Base-by-base conservation (phyloP, 139 green algal species). In the Coccomyxa sp. region DNA sequence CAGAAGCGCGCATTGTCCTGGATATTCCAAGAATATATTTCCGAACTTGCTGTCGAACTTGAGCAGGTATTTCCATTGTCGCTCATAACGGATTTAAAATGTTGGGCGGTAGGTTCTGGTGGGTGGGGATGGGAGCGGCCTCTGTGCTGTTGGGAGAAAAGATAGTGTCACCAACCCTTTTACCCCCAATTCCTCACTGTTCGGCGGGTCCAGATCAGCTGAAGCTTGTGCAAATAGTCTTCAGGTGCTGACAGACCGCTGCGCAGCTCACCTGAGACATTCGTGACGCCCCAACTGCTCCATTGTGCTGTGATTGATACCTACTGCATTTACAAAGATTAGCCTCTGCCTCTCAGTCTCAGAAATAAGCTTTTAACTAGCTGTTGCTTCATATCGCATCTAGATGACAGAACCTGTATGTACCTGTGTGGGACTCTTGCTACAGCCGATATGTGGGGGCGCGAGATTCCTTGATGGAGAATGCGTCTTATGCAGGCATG, bases 211-310 rank as follows among this genome's bases (percentile, higher is more conserved):
- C 18, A 71, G 63, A 71, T 71, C 63, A 88, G 76, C 87, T 95
- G 28, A 82, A 87, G 86, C 89, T 92, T 23, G 90, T 94, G 58
- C 90, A 95, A 79, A 89, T 94, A 0, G 91, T 95, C 0, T 94
- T 95, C 87, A 92, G 92, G 91, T 93, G 71, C 0, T 21, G 18
- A 71, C 21, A 21, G 63, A 71, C 18, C 63, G 21, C 21, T 71
- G 21, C 63, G 63, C 63, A 25, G 21, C 63, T 9, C 63, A 71
- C 18, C 18, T 25, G 21, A 28, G 63, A 28, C 63, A 71, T 3
- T 71, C 18, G 10, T 21, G 63, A 21, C 63, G 63, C 21, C 18
- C 63, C 21, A 71, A 71, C 63, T 71, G 63, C 21, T 21, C 21
- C 4, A 28, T 1, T 9, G 63, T 71, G 63, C 18, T 71, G 63